Evolutionary conservation across 2,329 filamentous ascomycete species (phyloP).

Genomic region (Metarhizium rileyi): DNA sequence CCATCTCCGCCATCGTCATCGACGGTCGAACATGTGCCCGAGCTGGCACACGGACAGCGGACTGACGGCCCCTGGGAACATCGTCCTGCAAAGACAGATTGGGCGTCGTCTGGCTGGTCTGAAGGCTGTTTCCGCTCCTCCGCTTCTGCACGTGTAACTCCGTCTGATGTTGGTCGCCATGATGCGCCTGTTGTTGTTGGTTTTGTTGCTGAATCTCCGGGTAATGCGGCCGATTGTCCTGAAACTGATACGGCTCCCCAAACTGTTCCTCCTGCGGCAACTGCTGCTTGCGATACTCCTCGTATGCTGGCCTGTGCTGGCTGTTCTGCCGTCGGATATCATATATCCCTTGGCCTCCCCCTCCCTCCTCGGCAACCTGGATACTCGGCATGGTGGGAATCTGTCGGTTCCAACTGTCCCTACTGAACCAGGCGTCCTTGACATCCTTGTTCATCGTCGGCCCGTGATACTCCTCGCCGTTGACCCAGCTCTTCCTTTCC

Average conservation of each 20-base stretch:
- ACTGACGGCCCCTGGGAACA: slow-evolving; percentile 5
- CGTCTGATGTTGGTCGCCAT: slow-evolving; percentile 8
- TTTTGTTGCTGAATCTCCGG: no score
- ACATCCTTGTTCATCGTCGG: slow-evolving; percentile 26
- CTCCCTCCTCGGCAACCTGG: slow-evolving; percentile 16
- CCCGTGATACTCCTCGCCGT: slow-evolving; percentile 41
- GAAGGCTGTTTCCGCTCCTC: not conserved
- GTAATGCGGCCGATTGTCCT: not conserved
- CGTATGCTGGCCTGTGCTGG: slow-evolving; percentile 4
- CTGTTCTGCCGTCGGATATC: not conserved
- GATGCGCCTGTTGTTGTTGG: not conserved
- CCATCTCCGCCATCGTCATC: slow-evolving; percentile 32
- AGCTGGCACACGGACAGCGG: slow-evolving; percentile 5
- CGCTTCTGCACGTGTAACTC: slow-evolving; percentile 12
- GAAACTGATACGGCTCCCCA: not conserved
- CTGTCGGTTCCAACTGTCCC: slow-evolving; percentile 24
- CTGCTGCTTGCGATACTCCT: slow-evolving; percentile 7
- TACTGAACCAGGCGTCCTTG: slow-evolving; percentile 16
- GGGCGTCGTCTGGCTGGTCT: slow-evolving; percentile 13
- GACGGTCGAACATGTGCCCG: slow-evolving; percentile 14
- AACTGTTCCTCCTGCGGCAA: not conserved
- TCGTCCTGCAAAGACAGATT: slow-evolving; percentile 10
- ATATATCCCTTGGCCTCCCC: not conserved
- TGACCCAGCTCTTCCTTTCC: slow-evolving; percentile 11
- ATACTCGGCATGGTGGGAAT: slow-evolving; percentile 28